A percentile compares a stretch with the other conserved stretches of the same genome.
Conservation (phyloP, 1,284 basidiomycete genomes). For the Ceratobasidium theobromae region DNA sequence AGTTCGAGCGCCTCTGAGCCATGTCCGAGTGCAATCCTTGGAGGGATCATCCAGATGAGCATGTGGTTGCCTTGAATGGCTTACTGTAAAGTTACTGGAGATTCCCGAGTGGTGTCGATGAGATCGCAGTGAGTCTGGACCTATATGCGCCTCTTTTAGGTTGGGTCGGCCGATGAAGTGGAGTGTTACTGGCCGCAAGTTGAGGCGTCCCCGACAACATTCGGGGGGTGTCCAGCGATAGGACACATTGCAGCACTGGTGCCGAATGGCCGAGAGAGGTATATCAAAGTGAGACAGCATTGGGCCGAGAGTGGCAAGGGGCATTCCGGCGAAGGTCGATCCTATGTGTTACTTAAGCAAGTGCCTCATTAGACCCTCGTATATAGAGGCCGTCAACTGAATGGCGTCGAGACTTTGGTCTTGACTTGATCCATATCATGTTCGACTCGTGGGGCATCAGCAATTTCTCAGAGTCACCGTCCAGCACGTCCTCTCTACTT, state of each 20-base stretch:
- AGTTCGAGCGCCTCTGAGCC: too few relatives aligned
- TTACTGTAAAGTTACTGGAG: too few relatives aligned
- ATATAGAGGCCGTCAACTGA: neutral
- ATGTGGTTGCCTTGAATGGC: too few relatives aligned
- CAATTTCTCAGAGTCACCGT: neutral
- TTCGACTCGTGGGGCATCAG: constrained; percentile 14
- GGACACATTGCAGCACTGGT: too few relatives aligned
- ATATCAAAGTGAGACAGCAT: neutral
- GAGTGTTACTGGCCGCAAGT: neutral
- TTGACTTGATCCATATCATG: constrained; percentile 16
- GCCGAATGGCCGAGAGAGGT: neutral
- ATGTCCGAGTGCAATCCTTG: too few relatives aligned
- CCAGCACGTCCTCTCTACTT: constrained; percentile 13
- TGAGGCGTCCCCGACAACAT: neutral
- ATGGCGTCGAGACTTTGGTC: neutral
- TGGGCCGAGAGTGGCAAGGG: constrained; percentile 6
- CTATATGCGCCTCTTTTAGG: neutral
- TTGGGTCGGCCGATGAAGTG: neutral
- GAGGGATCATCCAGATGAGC: too few relatives aligned
- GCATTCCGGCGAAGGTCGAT: neutral
- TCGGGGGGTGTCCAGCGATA: neutral
- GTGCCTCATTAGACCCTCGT: neutral
- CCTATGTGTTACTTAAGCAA: constrained; percentile 24
- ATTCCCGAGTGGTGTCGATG: too few relatives aligned
- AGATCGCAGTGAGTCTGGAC: neutral